A percentile compares a stretch with the other conserved stretches of the same genome.
These are phyloP conservation scores for Rhizopus sp. DNA, from an alignment of 371 early-diverging fungal species.

Conservation along the genomic window DNA sequence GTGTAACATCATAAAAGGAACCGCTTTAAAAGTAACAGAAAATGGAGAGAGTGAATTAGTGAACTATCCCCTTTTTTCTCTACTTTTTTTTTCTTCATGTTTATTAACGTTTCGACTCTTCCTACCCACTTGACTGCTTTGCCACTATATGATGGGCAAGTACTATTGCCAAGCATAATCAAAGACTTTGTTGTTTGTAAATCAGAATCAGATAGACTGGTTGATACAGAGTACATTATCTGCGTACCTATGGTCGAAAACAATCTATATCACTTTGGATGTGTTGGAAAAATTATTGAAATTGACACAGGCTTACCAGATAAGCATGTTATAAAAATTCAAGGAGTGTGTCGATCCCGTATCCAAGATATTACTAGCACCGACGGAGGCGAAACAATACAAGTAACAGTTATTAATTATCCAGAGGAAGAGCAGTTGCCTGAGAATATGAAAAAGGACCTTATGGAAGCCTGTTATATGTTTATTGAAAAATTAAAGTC, in stretches of 20 bases:
- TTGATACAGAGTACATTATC: conserved; percentile 20
- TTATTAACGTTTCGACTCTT: neutral
- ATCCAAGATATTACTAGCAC: conserved; percentile 24
- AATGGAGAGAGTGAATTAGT: too few relatives aligned
- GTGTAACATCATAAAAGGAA: too few relatives aligned
- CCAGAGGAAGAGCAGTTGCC: neutral
- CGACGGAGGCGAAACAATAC: conserved; percentile 12
- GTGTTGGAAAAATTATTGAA: conserved; percentile 31
- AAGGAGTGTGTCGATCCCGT: conserved; percentile 39
- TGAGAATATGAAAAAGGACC: neutral
- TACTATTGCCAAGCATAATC: conserved; percentile 35
- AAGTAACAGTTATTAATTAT: conserved; percentile 25
- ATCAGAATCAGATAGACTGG: conserved; percentile 17
- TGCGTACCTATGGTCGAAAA: conserved; percentile 26
- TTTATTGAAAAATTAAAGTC: conserved; percentile 57
- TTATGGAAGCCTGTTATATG: conserved; percentile 48
- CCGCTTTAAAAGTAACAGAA: too few relatives aligned
- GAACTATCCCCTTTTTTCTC: neutral
- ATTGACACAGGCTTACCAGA: conserved; percentile 29
- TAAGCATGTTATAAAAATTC: conserved; percentile 19
- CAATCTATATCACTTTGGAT: conserved; percentile 25
- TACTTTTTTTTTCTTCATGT: neutral
- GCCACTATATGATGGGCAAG: conserved; percentile 23
- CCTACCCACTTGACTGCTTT: conserved; percentile 25
- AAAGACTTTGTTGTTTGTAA: conserved; percentile 17